phyloP scores from a whole-genome alignment of 768 basidiomycete species.

The Termitomyces sp. region DNA sequence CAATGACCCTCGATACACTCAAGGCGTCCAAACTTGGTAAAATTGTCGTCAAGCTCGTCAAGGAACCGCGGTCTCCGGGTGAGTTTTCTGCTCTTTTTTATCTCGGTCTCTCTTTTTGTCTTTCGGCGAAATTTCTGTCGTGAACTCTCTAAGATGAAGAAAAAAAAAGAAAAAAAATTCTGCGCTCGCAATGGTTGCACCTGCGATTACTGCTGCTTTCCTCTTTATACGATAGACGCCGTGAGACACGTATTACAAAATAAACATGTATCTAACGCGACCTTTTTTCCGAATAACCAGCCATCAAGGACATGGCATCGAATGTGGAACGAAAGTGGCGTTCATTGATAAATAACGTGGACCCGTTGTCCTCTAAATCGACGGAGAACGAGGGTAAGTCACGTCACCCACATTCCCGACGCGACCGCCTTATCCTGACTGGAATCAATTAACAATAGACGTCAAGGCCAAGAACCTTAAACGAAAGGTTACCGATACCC shows the following conservation, averaged over 20 bases:
- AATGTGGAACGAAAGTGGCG: slow-evolving; percentile 86
- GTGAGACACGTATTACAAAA: slow-evolving; percentile 35
- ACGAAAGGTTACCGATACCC: slow-evolving; percentile 44
- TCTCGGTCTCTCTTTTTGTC: slow-evolving; percentile 1
- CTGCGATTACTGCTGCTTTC: not conserved
- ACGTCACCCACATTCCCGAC: slow-evolving; percentile 38
- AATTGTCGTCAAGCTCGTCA: slow-evolving; percentile 68
- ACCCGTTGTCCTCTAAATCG: slow-evolving; percentile 28
- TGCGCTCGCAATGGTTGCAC: slow-evolving; percentile 4
- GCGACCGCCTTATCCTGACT: slow-evolving; percentile 11
- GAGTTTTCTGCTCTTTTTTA: slow-evolving; percentile 39
- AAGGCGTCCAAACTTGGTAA: slow-evolving; percentile 74
- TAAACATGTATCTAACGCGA: slow-evolving; percentile 66
- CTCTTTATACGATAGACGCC: slow-evolving; percentile 22
- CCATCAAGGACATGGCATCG: slow-evolving; percentile 90
- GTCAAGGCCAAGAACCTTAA: slow-evolving; percentile 52
- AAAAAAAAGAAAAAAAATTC: not conserved
- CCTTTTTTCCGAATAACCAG: slow-evolving; percentile 41
- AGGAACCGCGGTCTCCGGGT: slow-evolving; percentile 75
- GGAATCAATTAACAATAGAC: slow-evolving; percentile 29
- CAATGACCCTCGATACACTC: slow-evolving; percentile 63
- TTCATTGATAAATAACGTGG: slow-evolving; percentile 41
- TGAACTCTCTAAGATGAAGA: slow-evolving; percentile 11
- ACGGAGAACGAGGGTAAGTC: slow-evolving; percentile 67
- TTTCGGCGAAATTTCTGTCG: slow-evolving; percentile 1